Percentiles rank a stretch among this genome's conserved stretches.
These are phyloP conservation scores for Boletellus emodensis DNA, from an alignment of 768 basidiomycete species.

Conservation along the genomic window DNA sequence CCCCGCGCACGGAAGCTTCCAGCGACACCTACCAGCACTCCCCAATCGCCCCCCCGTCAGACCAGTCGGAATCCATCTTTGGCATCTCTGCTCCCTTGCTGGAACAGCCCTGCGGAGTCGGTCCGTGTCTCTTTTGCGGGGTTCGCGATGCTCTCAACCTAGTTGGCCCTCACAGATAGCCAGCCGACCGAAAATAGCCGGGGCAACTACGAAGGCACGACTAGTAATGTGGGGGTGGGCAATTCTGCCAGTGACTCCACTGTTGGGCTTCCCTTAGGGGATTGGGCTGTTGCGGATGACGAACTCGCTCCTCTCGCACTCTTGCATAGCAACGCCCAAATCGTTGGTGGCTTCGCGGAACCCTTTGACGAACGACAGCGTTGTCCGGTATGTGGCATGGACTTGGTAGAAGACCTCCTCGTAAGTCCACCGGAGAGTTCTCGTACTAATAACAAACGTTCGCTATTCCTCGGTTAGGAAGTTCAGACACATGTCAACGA, in stretches of 20 bases:
- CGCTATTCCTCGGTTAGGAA: constrained; percentile 35
- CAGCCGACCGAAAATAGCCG: neutral
- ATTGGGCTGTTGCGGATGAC: constrained; percentile 76
- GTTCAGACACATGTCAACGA: constrained; percentile 52
- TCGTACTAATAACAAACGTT: constrained; percentile 2
- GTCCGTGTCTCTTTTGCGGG: constrained; percentile 12
- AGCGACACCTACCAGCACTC: neutral
- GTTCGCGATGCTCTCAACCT: neutral
- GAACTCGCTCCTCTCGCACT: constrained; percentile 42
- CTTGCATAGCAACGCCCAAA: constrained; percentile 19
- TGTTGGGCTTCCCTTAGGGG: constrained; percentile 35
- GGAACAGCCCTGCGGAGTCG: neutral
- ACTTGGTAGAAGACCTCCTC: constrained; percentile 6
- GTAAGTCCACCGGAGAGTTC: constrained; percentile 25
- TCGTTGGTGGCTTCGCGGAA: constrained; percentile 24
- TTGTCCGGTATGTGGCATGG: constrained; percentile 27
- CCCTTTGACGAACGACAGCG: neutral
- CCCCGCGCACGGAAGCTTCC: neutral
- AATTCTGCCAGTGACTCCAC: neutral
- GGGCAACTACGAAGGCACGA: neutral
- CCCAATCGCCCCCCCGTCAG: neutral
- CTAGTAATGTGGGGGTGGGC: neutral
- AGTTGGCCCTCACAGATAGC: constrained; percentile 1
- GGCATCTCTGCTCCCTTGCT: constrained; percentile 18
- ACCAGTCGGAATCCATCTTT: constrained; percentile 11